These are phyloP conservation scores for Dichomitus squalens DNA, from an alignment of 1,284 basidiomycete species.

Conservation along the genomic window DNA sequence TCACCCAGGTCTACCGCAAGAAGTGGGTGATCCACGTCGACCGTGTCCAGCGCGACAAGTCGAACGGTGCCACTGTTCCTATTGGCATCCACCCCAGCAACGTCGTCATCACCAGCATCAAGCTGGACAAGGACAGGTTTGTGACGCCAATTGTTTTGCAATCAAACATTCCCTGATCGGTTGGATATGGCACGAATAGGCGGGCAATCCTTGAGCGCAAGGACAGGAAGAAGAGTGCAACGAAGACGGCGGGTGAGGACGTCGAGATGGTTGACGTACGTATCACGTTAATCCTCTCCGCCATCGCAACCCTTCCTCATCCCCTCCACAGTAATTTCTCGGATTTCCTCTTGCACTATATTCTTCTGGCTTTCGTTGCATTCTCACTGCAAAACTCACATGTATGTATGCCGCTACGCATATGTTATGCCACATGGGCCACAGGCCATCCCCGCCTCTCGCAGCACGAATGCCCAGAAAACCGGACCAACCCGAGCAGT, in stretches of 20 bases:
- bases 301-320: constrained; percentile 37
- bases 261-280: constrained; percentile 80
- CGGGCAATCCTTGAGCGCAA: constrained; percentile 84
- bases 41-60: constrained; percentile 97
- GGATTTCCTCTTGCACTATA: constrained; percentile 27
- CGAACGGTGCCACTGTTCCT: constrained; percentile 92
- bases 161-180: too few relatives aligned
- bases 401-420: constrained; percentile 52
- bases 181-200: constrained; percentile 37
- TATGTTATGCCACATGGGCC: constrained; percentile 53
- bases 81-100: constrained; percentile 98
- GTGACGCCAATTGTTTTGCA: too few relatives aligned
- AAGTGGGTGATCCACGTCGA: constrained; percentile 99
- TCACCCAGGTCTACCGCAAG: constrained; percentile 98
- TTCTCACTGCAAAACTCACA: constrained; percentile 48
- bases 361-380: constrained; percentile 36
- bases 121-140: constrained; percentile 86
- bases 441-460: constrained; percentile 17
- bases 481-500: not conserved
- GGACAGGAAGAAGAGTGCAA: constrained; percentile 65
- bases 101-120: constrained; percentile 92
- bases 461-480: constrained; percentile 6
- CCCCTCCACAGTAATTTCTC: constrained; percentile 2
- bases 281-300: not conserved
- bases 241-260: constrained; percentile 47